Evolutionary conservation across 2,329 filamentous ascomycete genomes (phyloP).

Genomic region (Aspergillus jensenii): DNA sequence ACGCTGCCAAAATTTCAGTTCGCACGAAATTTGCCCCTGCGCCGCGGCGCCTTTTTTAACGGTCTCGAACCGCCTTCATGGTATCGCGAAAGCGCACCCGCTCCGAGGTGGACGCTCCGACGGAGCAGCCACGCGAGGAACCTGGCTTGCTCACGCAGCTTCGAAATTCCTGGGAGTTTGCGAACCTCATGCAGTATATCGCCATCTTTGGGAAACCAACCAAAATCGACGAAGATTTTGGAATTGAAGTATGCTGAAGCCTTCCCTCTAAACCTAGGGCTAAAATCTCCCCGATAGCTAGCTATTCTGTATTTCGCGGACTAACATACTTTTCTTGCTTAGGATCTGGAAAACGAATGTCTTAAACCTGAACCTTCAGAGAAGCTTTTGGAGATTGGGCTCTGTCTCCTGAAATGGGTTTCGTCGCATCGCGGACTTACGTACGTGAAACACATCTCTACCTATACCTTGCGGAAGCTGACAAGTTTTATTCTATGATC

Average conservation of each 20-base stretch:
- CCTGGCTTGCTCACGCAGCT: conserved; percentile 62
- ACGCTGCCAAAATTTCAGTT: background rate
- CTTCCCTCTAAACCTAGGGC: background rate
- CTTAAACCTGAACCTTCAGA: conserved; percentile 72
- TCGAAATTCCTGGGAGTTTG: conserved; percentile 93
- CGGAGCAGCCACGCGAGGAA: conserved; percentile 39
- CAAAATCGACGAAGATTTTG: conserved; percentile 85
- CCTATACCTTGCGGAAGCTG: conserved; percentile 4
- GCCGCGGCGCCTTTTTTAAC: conserved; percentile 26
- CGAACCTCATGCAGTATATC: conserved; percentile 90
- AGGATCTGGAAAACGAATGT: conserved; percentile 90
- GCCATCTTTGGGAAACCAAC: conserved; percentile 84
- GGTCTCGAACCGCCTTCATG: conserved; percentile 44
- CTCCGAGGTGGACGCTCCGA: conserved; percentile 56
- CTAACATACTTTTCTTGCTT: conserved; percentile 18
- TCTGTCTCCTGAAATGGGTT: conserved; percentile 85
- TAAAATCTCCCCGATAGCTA: background rate
- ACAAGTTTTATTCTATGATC: background rate
- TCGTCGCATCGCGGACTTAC: conserved; percentile 91
- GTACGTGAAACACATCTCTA: conserved; percentile 55
- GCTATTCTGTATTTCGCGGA: conserved; percentile 1
- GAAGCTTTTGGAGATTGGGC: conserved; percentile 75
- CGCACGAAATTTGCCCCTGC: conserved; percentile 14
- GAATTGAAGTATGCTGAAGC: conserved; percentile 71
- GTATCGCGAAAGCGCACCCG: conserved; percentile 56